Conservation (phyloP, 371 early-diverging fungal species). For the Massospora cicadina region DNA sequence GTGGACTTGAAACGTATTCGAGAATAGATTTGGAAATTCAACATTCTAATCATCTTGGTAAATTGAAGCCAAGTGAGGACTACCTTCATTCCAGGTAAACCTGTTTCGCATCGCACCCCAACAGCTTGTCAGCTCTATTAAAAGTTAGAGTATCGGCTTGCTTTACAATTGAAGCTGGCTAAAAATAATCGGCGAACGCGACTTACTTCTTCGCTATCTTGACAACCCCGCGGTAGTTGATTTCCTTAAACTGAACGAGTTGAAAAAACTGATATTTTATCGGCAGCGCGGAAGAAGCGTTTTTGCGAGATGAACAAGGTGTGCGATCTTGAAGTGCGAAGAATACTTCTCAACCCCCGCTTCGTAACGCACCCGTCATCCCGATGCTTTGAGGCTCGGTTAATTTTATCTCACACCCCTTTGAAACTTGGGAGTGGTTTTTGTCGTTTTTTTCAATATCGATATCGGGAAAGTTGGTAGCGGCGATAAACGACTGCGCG, state of each 20-base stretch:
- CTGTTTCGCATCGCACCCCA: background rate
- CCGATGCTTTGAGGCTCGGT: background rate
- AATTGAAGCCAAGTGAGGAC: background rate
- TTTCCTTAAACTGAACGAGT: background rate
- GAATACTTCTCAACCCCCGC: background rate
- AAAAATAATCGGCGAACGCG: too few relatives aligned
- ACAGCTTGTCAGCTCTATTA: background rate
- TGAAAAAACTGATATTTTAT: background rate
- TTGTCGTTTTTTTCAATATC: background rate
- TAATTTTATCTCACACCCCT: background rate
- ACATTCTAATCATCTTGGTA: background rate
- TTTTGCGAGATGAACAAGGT: background rate
- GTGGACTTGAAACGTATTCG: background rate
- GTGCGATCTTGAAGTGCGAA: background rate
- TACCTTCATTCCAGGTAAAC: background rate
- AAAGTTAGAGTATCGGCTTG: background rate
- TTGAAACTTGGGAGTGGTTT: background rate
- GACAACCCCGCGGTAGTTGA: background rate
- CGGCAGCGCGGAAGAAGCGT: background rate
- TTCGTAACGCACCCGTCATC: background rate
- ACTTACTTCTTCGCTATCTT: slow-evolving; percentile 4
- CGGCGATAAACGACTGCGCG: background rate
- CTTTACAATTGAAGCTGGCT: background rate
- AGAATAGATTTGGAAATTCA: background rate
- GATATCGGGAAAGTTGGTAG: background rate